A percentile compares a stretch with the other conserved stretches of the same genome.
Conservation (phyloP, 495 filamentous ascomycete species). For the Penicillium pancosmium region DNA sequence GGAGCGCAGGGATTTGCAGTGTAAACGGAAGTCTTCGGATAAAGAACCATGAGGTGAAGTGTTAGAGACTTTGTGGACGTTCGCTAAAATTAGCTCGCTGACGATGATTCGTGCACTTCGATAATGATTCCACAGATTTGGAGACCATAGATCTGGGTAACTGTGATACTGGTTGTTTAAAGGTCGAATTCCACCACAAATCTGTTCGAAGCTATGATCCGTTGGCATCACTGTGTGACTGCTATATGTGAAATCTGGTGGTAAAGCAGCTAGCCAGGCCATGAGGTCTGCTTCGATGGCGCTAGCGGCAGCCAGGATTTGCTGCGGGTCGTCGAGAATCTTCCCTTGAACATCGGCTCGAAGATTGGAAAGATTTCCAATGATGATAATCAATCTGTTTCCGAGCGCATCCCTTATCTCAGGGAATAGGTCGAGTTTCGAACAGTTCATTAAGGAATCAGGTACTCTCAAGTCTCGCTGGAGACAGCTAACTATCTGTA, state of each 20-base stretch:
- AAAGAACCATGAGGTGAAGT: not conserved
- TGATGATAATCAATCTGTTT: constrained; percentile 7
- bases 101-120: constrained; percentile 7
- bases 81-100: constrained; percentile 7
- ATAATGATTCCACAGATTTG: constrained; percentile 10
- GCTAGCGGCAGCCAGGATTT: not conserved
- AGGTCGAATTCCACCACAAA: constrained; percentile 6
- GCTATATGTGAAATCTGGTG: constrained; percentile 7
- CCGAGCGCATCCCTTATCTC: constrained; percentile 1
- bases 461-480: constrained; percentile 9
- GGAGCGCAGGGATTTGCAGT: constrained; percentile 6
- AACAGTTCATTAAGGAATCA: not conserved
- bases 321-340: not conserved
- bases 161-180: constrained; percentile 7
- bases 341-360: constrained; percentile 1
- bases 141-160: constrained; percentile 9
- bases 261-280: constrained; percentile 6
- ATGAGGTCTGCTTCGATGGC: constrained; percentile 7
- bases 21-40: constrained; percentile 1
- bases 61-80: constrained; percentile 2
- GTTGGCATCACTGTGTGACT: constrained; percentile 7
- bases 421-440: constrained; percentile 6
- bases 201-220: not conserved
- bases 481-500: constrained; percentile 6
- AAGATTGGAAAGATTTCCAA: constrained; percentile 8